Base-by-base conservation (phyloP, 257 asterid species). In the Nicotiana tomentosiformis region DNA sequence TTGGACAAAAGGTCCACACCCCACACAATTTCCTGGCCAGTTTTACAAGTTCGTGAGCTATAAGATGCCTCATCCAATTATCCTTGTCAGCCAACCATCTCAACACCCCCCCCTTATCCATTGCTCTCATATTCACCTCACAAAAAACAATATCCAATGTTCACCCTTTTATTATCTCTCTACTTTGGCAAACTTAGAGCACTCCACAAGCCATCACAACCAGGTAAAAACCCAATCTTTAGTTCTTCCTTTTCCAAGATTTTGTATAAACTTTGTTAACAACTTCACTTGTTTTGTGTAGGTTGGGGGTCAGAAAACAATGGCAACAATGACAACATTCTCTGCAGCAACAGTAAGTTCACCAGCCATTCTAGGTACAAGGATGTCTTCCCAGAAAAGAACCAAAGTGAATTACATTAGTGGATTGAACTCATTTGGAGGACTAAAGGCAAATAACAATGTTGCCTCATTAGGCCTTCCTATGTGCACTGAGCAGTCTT, bases 391-490 rank as follows among this genome's bases (percentile, higher is more conserved):
- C 77, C 79, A 60, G 91, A 84, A 86, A 67, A 86, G 86, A 67
- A 51, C 91, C 39, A 85, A 87, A 74, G 93, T 92, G 53, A 89
- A 81, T 67, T 91, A 80, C 90, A 85, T 94, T 83, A 88, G 18
- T 43, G 99, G 99, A 26, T 79, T 94, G 90, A 95, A 87, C 82
- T 84, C 97, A 68, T 95, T 93, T 82, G 90, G 91, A 23, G 99
- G 99, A 56, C 97, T 95, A 57, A 95, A 93, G 87, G 99, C 99
- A 16, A 90, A 89, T 33, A 91, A 90, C 94, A 83, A 70, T 18
- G 95, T 90, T 69, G 82, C 86, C 39, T 81, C 93, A 37, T 86
- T 95, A 83, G 96, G 97, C 58, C 87, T 89, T 18, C 93, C 97
- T 8, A 85, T 89, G 60, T 78, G 89, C 84, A 86, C 97, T 49